Evolutionary conservation across 371 early-diverging fungal species (phyloP).

Genomic region (Mortierella sp.): DNA sequence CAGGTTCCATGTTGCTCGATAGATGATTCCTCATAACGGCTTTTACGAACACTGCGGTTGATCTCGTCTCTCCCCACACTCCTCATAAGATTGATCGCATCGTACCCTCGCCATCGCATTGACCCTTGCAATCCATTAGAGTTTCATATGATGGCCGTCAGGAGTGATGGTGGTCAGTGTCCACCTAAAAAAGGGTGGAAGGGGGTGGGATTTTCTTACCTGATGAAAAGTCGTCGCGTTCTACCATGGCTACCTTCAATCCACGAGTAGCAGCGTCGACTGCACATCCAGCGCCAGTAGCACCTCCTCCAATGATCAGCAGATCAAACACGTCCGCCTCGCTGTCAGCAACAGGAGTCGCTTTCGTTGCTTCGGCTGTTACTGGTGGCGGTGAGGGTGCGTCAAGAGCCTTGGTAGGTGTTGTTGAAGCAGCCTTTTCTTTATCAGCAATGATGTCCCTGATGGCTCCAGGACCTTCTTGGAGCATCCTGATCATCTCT

Average conservation of each 20-base stretch:
- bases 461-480: conserved; percentile 56
- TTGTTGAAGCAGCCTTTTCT: not conserved
- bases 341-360: conserved; percentile 6
- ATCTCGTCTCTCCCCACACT: too few species aligned
- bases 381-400: conserved; percentile 12
- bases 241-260: conserved; percentile 96
- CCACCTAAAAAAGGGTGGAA: not conserved
- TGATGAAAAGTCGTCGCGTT: conserved; percentile 96
- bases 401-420: not conserved
- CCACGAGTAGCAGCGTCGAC: conserved; percentile 98
- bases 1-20: not conserved
- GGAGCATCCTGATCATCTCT: conserved; percentile 76
- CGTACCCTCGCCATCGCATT: too few species aligned
- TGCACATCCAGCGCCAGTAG: conserved; percentile 97
- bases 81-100: too few species aligned
- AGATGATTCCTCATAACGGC: too few species aligned
- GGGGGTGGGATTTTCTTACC: conserved; percentile 58
- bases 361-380: conserved; percentile 4
- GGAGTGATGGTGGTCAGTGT: not conserved
- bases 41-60: too few species aligned
- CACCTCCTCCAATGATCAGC: conserved; percentile 98
- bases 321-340: conserved; percentile 83
- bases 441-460: conserved; percentile 55
- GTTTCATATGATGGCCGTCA: too few species aligned
- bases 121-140: too few species aligned